Conservation (phyloP, 2,329 filamentous ascomycete genomes). For the Ilyonectria destructans region DNA sequence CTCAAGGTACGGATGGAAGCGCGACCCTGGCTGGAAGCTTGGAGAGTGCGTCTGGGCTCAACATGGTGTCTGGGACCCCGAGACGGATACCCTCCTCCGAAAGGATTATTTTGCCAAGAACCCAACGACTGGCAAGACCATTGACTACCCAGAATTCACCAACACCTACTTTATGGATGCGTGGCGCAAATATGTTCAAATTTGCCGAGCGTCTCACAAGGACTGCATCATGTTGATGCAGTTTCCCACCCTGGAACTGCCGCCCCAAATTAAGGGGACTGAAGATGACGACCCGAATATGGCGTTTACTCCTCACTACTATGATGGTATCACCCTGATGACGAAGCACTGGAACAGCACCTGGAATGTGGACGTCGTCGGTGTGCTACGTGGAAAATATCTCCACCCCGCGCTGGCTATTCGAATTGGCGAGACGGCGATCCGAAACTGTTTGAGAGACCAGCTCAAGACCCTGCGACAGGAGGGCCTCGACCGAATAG, state of each 20-base stretch:
- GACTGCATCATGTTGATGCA: conserved; percentile 92
- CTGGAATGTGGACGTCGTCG: conserved; percentile 98
- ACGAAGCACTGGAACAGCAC: conserved; percentile 99
- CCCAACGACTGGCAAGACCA: conserved; percentile 79
- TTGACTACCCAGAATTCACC: conserved; percentile 90
- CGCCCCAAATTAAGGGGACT: conserved; percentile 89
- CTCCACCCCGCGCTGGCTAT: conserved; percentile 91
- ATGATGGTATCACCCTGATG: conserved; percentile 96
- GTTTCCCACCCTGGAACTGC: conserved; percentile 91
- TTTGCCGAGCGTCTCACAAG: conserved; percentile 83
- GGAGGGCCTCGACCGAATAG: conserved; percentile 91
- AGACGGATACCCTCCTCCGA: conserved; percentile 81
- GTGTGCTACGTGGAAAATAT: conserved; percentile 91
- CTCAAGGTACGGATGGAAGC: conserved; percentile 89
- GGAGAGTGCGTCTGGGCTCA: conserved; percentile 98
- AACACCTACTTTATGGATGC: conserved; percentile 93
- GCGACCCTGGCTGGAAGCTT: conserved; percentile 89
- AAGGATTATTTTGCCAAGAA: conserved; percentile 92
- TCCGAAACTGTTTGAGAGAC: conserved; percentile 92
- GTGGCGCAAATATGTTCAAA: conserved; percentile 83
- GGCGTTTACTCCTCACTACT: conserved; percentile 96
- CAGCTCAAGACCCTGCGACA: conserved; percentile 87
- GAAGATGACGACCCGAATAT: conserved; percentile 90
- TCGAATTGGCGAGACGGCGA: conserved; percentile 92
- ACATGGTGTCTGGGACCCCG: conserved; percentile 94